Base-by-base conservation (phyloP, 1,139 yeast genomes). In the Williopsis jadinii region DNA sequence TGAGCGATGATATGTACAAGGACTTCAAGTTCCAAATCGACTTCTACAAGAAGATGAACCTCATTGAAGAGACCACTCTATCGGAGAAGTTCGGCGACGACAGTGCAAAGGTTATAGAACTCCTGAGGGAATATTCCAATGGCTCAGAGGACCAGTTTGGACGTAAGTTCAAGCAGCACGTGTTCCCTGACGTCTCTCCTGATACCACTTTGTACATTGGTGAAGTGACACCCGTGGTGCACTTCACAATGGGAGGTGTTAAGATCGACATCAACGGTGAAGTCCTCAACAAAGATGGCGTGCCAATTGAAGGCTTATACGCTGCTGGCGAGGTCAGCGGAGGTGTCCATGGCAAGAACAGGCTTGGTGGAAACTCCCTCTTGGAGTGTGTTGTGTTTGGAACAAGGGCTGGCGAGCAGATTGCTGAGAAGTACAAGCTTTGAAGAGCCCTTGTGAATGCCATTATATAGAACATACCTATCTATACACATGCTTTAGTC, bases 171-270 rank as follows among this genome's bases (percentile, higher is more conserved):
- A 61, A 56, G 30, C 51, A 55, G 8, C 66, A 61, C 36, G 43
- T 50, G 9, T 65, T 65, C 45, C 36, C 41, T 1, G 41, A 45
- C 8, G 40, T 62, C 8, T 41, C 54, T 2, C 38, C 45, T 5
- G 51, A 51, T 5, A 56, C 67, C 1, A 42, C 40, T 3, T 43
- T 66, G 3, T 64, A 51, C 46, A 59, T 63, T 26, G 68, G 65
- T 26, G 62, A 64, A 41, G 72, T 83, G 37, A 82, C 92, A 2
- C 77, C 94, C 33, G 94, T 84, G 3, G 75, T 85, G 33, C 95
- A 85, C 58, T 85, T 84, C 64, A 84, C 95, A 9, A 82, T 84
- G 88, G 95, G 95, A 30, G 95, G 95, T 35, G 80, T 83, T 30
- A 76, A 76, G 56, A 80, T 83, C 54, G 76, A 82, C 55, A 73